These are phyloP conservation scores for Alisma plantagoaquatica DNA, from an alignment of 106 monocot species.

Conservation along the genomic window DNA sequence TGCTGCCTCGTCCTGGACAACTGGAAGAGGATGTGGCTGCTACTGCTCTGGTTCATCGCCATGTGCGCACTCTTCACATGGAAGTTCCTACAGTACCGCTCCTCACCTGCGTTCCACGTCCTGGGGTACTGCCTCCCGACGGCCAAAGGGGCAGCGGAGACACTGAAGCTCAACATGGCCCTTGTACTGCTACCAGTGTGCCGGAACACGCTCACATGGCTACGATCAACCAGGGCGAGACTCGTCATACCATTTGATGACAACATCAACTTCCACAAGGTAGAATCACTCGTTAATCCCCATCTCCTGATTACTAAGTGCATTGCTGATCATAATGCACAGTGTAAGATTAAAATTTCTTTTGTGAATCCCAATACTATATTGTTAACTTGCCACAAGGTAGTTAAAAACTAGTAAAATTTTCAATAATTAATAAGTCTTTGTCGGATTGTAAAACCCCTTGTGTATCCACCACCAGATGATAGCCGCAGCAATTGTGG, in stretches of 20 bases:
- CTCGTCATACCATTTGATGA: constrained; percentile 87
- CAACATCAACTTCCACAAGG: constrained; percentile 94
- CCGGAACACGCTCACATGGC: constrained; percentile 87
- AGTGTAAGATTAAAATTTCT: too few species aligned
- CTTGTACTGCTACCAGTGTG: constrained; percentile 79
- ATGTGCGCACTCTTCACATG: constrained; percentile 63
- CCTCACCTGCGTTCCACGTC: constrained; percentile 40
- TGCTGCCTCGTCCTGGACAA: constrained; percentile 26
- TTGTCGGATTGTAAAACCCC: too few species aligned
- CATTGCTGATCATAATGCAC: too few species aligned
- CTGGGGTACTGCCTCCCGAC: constrained; percentile 82
- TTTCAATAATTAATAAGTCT: too few species aligned
- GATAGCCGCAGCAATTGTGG: constrained; percentile 64
- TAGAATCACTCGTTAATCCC: constrained; percentile 5
- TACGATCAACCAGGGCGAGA: constrained; percentile 69
- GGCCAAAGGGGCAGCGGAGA: constrained; percentile 88
- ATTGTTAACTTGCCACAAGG: too few species aligned
- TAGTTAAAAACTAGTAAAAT: too few species aligned
- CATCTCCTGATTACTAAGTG: neutral
- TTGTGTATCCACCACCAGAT: too few species aligned
- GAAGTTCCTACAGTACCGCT: constrained; percentile 79
- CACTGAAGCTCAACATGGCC: constrained; percentile 91
- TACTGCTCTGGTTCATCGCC: constrained; percentile 45
- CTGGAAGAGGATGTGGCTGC: constrained; percentile 63
- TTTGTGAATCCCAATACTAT: too few species aligned